phyloP scores from a whole-genome alignment of 345 rosid species.

The Crucihimalaya himalaica region DNA sequence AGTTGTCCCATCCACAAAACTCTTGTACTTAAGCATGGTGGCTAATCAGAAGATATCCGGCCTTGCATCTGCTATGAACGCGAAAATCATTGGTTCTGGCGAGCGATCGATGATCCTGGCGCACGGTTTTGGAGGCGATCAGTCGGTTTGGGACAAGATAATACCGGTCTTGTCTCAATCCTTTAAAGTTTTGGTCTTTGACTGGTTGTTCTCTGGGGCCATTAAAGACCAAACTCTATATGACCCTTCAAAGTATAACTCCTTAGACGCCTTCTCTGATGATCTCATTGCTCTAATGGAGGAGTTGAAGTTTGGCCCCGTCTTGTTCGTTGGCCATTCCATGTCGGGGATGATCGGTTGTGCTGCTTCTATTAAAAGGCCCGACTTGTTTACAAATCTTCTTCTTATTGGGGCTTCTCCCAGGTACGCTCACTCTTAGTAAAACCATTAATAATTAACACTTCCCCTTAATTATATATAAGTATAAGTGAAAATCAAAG shows the following conservation, averaged over 20 bases:
- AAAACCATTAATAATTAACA: background rate
- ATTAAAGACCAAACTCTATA: conserved; percentile 54
- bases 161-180: conserved; percentile 50
- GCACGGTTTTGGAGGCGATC: conserved; percentile 78
- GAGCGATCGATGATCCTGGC: conserved; percentile 51
- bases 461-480: background rate
- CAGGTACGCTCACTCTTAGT: conserved; percentile 44
- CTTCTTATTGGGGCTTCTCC: conserved; percentile 73
- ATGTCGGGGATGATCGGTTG: conserved; percentile 86
- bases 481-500: background rate
- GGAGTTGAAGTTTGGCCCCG: conserved; percentile 46
- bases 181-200: conserved; percentile 62
- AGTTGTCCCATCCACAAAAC: background rate
- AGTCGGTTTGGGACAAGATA: conserved; percentile 63
- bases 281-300: conserved; percentile 63
- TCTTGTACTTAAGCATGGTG: conserved; percentile 41
- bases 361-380: conserved; percentile 75
- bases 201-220: conserved; percentile 75
- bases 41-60: conserved; percentile 38
- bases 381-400: conserved; percentile 61
- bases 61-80: conserved; percentile 61
- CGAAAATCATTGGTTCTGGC: conserved; percentile 58
- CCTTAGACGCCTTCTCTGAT: conserved; percentile 58
- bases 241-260: conserved; percentile 59
- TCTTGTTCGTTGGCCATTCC: conserved; percentile 73